Conservation (phyloP, 2,329 filamentous ascomycete genomes). For the Trichoderma sp. region DNA sequence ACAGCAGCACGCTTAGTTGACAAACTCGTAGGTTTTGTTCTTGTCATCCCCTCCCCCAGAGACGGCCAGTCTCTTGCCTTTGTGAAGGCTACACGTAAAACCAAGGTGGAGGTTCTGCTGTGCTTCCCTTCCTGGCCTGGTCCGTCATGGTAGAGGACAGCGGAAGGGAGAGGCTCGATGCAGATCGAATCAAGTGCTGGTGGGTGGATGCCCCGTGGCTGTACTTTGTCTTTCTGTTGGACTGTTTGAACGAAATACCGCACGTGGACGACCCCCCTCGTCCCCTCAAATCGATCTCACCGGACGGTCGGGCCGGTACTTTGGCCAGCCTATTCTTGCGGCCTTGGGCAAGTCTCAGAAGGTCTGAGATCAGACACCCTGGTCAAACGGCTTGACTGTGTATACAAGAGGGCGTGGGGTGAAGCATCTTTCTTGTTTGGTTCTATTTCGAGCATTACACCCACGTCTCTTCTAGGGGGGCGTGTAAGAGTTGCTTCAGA, state of each 20-base stretch:
- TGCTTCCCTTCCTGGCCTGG: background rate
- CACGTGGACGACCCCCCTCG: background rate
- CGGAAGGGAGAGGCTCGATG: slow-evolving; percentile 20
- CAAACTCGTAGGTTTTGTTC: slow-evolving; percentile 13
- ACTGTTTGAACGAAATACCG: background rate
- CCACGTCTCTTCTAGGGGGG: background rate
- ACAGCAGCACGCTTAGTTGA: slow-evolving; percentile 21
- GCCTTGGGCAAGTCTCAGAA: background rate
- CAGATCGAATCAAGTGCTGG: slow-evolving; percentile 19
- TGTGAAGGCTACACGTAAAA: slow-evolving; percentile 8
- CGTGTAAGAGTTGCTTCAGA: background rate
- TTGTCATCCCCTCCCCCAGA: slow-evolving; percentile 16
- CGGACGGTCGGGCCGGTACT: slow-evolving; percentile 17
- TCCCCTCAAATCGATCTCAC: slow-evolving; percentile 19
- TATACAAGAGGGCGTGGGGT: background rate
- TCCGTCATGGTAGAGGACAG: slow-evolving; percentile 2
- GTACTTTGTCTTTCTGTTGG: background rate
- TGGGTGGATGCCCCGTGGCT: slow-evolving; percentile 3
- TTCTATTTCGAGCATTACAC: slow-evolving; percentile 7
- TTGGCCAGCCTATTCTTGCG: background rate
- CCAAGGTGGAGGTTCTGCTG: background rate
- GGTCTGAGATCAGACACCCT: slow-evolving; percentile 1
- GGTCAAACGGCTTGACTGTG: background rate
- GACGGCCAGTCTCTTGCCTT: slow-evolving; percentile 6
- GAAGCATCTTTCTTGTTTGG: background rate